phyloP scores from a whole-genome alignment of 2,329 filamentous ascomycete species.

The Cytospora piceicola region DNA sequence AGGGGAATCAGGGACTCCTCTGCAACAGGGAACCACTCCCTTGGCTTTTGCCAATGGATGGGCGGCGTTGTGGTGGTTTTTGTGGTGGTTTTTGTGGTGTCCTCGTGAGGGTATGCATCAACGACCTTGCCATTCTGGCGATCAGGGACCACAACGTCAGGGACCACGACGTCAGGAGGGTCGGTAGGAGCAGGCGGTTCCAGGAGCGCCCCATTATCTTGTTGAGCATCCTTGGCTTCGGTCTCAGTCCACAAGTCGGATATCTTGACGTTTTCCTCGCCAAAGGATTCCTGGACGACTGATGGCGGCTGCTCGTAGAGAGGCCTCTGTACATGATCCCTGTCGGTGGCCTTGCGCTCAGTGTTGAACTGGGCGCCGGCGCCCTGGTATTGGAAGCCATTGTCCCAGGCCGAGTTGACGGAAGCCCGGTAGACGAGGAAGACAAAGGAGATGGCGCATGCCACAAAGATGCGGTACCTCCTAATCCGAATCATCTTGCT shows the following conservation, averaged over 20 bases:
- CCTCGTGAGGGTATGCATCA: slow-evolving; percentile 31
- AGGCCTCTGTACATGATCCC: slow-evolving; percentile 12
- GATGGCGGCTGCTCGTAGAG: slow-evolving; percentile 5
- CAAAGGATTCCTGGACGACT: slow-evolving; percentile 11
- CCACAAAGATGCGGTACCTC: slow-evolving; percentile 63
- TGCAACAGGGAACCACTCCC: slow-evolving; percentile 78
- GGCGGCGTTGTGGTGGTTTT: slow-evolving; percentile 34
- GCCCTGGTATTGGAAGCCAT: slow-evolving; percentile 25
- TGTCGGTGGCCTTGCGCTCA: slow-evolving; percentile 8
- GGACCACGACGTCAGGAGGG: slow-evolving; percentile 36
- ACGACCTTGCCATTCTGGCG: slow-evolving; percentile 35
- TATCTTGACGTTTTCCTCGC: slow-evolving; percentile 33
- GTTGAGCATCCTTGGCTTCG: slow-evolving; percentile 33
- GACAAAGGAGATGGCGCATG: slow-evolving; percentile 58
- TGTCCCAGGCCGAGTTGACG: slow-evolving; percentile 45
- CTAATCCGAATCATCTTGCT: slow-evolving; percentile 59
- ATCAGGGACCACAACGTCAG: slow-evolving; percentile 38
- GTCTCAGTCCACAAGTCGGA: slow-evolving; percentile 38
- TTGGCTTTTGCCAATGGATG: slow-evolving; percentile 73
- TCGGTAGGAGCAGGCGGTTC: slow-evolving; percentile 36
- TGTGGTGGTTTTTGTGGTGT: too few relatives aligned
- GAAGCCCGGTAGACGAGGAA: slow-evolving; percentile 57
- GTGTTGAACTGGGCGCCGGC: slow-evolving; percentile 15
- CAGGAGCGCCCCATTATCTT: slow-evolving; percentile 33
- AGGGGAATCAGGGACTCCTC: slow-evolving; percentile 72